Conservation (phyloP, 139 green algal genomes). For the Axilococcus clingmanii region DNA sequence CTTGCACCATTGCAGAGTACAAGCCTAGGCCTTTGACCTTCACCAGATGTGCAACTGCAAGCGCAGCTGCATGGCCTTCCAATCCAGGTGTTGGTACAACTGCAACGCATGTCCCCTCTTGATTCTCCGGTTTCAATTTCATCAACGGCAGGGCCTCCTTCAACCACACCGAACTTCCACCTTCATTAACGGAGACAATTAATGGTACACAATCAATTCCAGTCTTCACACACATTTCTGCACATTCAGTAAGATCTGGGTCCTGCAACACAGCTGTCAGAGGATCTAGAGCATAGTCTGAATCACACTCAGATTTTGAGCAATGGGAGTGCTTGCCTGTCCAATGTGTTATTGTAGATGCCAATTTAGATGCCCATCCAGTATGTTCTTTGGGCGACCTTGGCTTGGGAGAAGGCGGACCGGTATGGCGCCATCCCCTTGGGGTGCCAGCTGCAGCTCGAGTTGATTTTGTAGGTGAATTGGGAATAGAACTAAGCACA, state of each 20-base stretch:
- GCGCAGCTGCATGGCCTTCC: constrained; percentile 16
- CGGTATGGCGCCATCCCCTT: no score
- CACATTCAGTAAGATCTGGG: not conserved
- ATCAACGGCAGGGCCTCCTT: not conserved
- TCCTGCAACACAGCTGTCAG: not conserved
- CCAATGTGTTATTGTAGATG: no score
- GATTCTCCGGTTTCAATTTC: not conserved
- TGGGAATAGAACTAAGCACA: no score
- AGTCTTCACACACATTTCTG: not conserved
- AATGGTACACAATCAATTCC: not conserved
- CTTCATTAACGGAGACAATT: no score
- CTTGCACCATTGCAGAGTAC: constrained; percentile 17
- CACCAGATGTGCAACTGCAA: constrained; percentile 17
- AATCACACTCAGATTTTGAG: no score
- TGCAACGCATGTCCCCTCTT: constrained; percentile 6
- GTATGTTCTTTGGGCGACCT: no score
- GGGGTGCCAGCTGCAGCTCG: no score
- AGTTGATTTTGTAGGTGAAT: no score
- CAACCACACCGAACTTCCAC: not conserved
- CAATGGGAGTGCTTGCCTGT: no score
- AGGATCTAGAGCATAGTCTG: no score
- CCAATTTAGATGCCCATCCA: no score
- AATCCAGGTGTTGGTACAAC: constrained; percentile 17
- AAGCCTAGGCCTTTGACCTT: not conserved
- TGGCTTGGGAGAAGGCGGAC: no score